A percentile compares a stretch with the other conserved stretches of the same genome.
Evolutionary conservation across 352 stramenopile genomes (phyloP).

Genomic region (Globisporangium cystogenes): DNA sequence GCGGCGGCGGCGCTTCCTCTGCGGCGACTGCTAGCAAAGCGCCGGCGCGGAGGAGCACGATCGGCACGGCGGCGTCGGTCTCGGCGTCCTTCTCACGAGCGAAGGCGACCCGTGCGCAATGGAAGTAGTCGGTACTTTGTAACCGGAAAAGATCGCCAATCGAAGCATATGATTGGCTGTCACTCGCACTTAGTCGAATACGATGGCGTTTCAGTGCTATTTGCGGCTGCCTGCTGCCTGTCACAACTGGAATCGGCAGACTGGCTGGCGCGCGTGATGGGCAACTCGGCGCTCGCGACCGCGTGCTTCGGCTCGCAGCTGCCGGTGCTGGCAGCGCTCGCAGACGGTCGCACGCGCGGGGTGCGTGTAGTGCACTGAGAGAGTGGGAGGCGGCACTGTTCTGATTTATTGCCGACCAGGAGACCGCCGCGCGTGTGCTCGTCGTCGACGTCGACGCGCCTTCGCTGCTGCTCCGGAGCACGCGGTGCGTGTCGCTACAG

Average conservation of each 20-base stretch:
- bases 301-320: constrained; percentile 11
- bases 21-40: background rate
- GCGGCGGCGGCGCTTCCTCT: background rate
- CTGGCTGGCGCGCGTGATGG: constrained; percentile 10
- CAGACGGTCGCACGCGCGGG: background rate
- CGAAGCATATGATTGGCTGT: constrained; percentile 1
- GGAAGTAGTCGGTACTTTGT: constrained; percentile 37
- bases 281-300: constrained; percentile 17
- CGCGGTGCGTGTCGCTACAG: background rate
- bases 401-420: background rate
- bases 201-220: constrained; percentile 1
- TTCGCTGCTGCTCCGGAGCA: constrained; percentile 1
- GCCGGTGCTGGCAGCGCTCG: background rate
- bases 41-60: constrained; percentile 5
- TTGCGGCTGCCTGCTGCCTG: background rate
- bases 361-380: background rate
- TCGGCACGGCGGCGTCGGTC: background rate
- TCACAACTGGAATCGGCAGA: background rate
- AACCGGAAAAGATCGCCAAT: constrained; percentile 8
- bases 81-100: constrained; percentile 12
- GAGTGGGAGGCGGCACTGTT: background rate
- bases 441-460: constrained; percentile 10
- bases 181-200: constrained; percentile 2
- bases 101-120: constrained; percentile 37
- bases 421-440: constrained; percentile 3